Base-by-base conservation (phyloP, 768 basidiomycete species). In the Macrolepiota albuminosa region DNA sequence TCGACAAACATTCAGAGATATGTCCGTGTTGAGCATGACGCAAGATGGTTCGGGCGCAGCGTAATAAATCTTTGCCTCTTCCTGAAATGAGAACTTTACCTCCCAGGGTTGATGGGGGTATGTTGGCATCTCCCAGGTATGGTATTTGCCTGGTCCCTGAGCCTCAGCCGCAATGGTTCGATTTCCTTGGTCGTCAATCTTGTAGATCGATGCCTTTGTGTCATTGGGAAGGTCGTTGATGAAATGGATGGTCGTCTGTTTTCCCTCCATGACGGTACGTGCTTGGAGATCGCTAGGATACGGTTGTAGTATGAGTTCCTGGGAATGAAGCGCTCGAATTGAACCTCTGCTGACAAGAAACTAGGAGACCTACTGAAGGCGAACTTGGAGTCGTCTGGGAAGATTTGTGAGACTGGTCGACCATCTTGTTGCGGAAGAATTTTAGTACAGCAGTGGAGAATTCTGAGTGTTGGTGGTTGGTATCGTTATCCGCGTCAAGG, bases 31-130 rank as follows among this genome's bases (percentile, higher is more conserved):
- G 24, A 64, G 39, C 8, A 53, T 18, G 31, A 51, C 57, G 4
- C 51, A 9, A 10, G 54, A 47, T 13, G 54, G 56, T 3, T 33
- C 3, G 16, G 39, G 24, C 33, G 7, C 16, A n/a, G 63, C 40
- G 39, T 39, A 58, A 24, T 53, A 64, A n/a, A 58, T 58, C 49
- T 33, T 39, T 31, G 3, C 1, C 0, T 48, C 47, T 14, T 18
- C 49, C n/a, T 45, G 39, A 16, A 16, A 21, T 3, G 37, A 51
- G 40, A 61, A 18, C 4, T 31, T 8, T 7, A 61, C 63, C 39
- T 58, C 60, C 63, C 60, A 64, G n/a, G 57, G 57, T 16, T 61
- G 56, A 31, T 46, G 48, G 33, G 61, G 50, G 31, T 52, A 37
- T 1, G 63, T 56, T 36, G 18, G 3, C 2, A 2, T 7, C 11